Base-by-base conservation (phyloP, 768 basidiomycete species). In the Rhodotorula diobovata region DNA sequence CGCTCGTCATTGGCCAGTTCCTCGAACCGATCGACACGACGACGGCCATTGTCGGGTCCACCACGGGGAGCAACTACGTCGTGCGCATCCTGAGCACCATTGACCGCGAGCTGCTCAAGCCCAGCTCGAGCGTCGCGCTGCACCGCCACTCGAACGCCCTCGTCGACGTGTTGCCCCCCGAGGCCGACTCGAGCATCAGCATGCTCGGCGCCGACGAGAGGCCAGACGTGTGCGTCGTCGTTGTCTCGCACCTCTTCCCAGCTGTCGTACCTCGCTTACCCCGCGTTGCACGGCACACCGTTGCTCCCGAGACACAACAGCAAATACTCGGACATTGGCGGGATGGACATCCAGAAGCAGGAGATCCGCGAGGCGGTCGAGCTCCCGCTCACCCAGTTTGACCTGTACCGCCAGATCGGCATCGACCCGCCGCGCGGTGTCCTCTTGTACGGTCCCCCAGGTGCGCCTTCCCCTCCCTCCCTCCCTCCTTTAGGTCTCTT, bases 371-470 rank as follows among this genome's bases (percentile, higher is more conserved):
- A 99, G 82, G 95, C 95, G 10, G 96, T 99, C 41, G 96, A 99
- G 81, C 85, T 99, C 32, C 96, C 96, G 35, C 83, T 83, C 64
- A 92, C 89, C n/a, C 90, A 99, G 81, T 95, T 95, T 80, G 95
- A 99, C 79, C 83, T 99, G 54, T 99, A 98, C 85, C 91, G 91
- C 84, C 97, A 98, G 84, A 99, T 99, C 78, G 96, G 96, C 75
- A 99, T 99, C 74, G 95, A 99, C 83, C 96, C 96, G 7, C 96
- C 96, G 68, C 86, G 96, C 35, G 96, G 96, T 82, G 96, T 99
- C 5, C 82, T 99, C 65, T 85, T 99, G 23, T 97, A 96, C 78
- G 96, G 96, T 2, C 96, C 96, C 45, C 96, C 96, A 78, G 95
- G 94, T 90, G 78, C 60, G 84, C 56, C 77, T 1, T 7, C 48